Base-by-base conservation (phyloP, 768 basidiomycete genomes). In the Xerocomus potaroensis region DNA sequence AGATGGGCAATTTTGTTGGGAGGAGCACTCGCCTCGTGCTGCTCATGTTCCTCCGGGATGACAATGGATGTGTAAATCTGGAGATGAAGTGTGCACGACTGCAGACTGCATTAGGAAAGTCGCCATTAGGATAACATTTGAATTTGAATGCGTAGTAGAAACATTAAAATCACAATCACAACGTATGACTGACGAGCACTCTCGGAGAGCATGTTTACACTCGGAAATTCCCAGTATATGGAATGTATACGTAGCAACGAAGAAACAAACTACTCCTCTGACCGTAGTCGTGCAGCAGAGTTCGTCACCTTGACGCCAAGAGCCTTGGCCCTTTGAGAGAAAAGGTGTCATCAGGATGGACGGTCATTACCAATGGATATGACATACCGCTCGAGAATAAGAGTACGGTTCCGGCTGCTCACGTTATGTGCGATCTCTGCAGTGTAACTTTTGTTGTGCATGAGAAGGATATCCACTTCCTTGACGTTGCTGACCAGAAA, bases 341-440 rank as follows among this genome's bases (percentile, higher is more conserved):
- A 41, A 29, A 32, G 16, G 27, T 44, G 41, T 61, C 43, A 48
- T 52, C 32, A 55, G 41, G 31, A 27, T 10, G 19, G 9, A 26
- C 26, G 35, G 19, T 31, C 12, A 18, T n/a, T 19, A 9, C 39
- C 16, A 16, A 31, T 8, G 8, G 4, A 19, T 68, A 73, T 34
- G 32, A 50, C 59, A 2, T 53, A 89, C 86, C 93, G 80, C 72
- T 94, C 91, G 41, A 98, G 73, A 59, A 99, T 93, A 47, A 78
- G 72, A 45, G 84, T 83, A 58, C 96, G 89, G 79, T 98, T 97
- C 68, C 91, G 86, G 77, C 88, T 89, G 74, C 86, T 90, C 55
- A 99, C 93, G 58, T 82, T 84, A 79, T 96, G 94, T 43, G 96
- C 96, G 60, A 99, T 92, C 69, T 95, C 91, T 44, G 93, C 96